A percentile compares a stretch with the other conserved stretches of the same genome.
Evolutionary conservation across 208 protist species (phyloP).

Genomic region (Phytomonas sp.): DNA sequence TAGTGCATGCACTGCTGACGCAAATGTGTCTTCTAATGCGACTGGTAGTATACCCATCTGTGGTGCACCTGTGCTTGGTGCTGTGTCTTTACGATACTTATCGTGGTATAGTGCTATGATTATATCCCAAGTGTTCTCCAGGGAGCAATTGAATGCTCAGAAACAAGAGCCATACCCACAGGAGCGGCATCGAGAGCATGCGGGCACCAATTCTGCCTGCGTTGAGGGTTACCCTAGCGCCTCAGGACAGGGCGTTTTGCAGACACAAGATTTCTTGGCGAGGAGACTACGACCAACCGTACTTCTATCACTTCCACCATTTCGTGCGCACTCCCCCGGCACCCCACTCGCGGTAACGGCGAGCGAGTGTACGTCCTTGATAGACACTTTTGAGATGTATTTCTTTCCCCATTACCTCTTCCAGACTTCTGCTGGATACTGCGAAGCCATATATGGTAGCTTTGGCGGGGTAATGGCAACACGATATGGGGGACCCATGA

Average conservation of each 20-base stretch:
- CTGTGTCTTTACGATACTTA: conserved; percentile 19
- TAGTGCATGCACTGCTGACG: not conserved
- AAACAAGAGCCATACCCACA: conserved; percentile 16
- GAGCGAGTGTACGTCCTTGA: not conserved
- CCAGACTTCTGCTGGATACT: not conserved
- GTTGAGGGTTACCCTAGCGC: not conserved
- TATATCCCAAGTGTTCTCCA: conserved; percentile 27
- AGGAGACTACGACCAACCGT: not conserved
- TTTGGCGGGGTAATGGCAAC: not conserved
- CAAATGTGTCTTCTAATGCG: not conserved
- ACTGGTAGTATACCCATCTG: not conserved
- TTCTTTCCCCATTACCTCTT: not conserved
- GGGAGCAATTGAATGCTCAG: conserved; percentile 17
- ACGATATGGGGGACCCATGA: conserved; percentile 2
- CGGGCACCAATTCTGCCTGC: conserved; percentile 2
- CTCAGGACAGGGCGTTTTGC: not conserved
- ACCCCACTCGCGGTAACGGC: not conserved
- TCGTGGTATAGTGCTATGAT: conserved; percentile 33
- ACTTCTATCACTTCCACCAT: not conserved
- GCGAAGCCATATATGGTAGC: not conserved
- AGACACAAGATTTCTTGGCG: not conserved
- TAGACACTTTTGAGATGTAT: not conserved
- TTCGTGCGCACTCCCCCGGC: not conserved
- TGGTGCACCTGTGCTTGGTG: not conserved
- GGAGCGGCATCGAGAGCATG: conserved; percentile 11